Evolutionary conservation across 495 filamentous ascomycete species (phyloP).

Genomic region (Hypoxylon cercidicola): DNA sequence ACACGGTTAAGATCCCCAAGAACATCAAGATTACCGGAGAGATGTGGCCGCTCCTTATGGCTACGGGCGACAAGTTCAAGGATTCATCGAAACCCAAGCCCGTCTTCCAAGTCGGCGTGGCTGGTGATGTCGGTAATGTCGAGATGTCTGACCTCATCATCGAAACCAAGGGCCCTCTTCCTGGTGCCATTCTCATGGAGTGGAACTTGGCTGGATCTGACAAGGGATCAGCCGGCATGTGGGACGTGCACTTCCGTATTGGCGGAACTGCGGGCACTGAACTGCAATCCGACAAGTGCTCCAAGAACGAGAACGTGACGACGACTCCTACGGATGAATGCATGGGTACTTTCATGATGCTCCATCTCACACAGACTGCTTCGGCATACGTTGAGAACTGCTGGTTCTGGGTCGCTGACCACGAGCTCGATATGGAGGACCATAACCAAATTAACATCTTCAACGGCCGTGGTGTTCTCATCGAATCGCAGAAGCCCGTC

Average conservation of each 20-base stretch:
- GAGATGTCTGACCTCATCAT: slow-evolving; percentile 90
- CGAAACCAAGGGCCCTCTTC: slow-evolving; percentile 77
- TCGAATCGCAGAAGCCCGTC: slow-evolving; percentile 72
- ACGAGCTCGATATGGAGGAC: slow-evolving; percentile 82
- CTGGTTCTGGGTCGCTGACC: slow-evolving; percentile 96
- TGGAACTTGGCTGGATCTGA: slow-evolving; percentile 81
- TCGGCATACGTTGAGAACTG: slow-evolving; percentile 88
- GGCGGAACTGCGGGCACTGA: slow-evolving; percentile 84
- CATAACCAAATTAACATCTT: slow-evolving; percentile 90
- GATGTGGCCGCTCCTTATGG: slow-evolving; percentile 90
- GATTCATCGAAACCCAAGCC: slow-evolving; percentile 75
- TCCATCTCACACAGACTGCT: slow-evolving; percentile 78
- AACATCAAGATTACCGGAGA: slow-evolving; percentile 88
- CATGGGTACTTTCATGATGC: slow-evolving; percentile 80
- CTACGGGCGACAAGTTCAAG: slow-evolving; percentile 73
- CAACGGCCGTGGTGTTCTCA: slow-evolving; percentile 86
- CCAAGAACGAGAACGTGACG: slow-evolving; percentile 71
- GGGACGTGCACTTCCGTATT: slow-evolving; percentile 92
- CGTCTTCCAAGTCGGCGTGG: slow-evolving; percentile 80
- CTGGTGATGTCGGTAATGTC: slow-evolving; percentile 79
- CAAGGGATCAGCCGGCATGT: slow-evolving; percentile 81
- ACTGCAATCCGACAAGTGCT: slow-evolving; percentile 79
- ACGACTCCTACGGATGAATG: slow-evolving; percentile 66
- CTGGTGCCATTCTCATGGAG: slow-evolving; percentile 88
- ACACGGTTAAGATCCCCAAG: slow-evolving; percentile 84